These are phyloP conservation scores for Globisporangium emineosum DNA, from an alignment of 352 stramenopile species.

Conservation along the genomic window DNA sequence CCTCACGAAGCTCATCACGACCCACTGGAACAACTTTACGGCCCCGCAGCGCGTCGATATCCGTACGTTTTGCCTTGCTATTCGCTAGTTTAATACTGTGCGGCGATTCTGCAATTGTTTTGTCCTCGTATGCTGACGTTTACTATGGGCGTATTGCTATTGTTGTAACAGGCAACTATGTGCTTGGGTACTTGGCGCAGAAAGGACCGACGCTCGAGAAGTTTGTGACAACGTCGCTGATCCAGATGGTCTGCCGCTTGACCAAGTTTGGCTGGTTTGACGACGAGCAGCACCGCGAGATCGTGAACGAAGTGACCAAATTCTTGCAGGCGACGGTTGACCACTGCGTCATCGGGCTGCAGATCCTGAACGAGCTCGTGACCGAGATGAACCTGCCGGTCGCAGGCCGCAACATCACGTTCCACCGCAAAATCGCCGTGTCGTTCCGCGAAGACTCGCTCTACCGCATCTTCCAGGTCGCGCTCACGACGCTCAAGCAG, in stretches of 20 bases:
- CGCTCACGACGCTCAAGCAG: conserved; percentile 95
- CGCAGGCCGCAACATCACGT: conserved; percentile 92
- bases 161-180: conserved; percentile 89
- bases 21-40: conserved; percentile 94
- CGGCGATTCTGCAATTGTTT: conserved; percentile 3
- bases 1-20: conserved; percentile 97
- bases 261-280: conserved; percentile 99
- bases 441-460: conserved; percentile 97
- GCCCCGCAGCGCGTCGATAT: conserved; percentile 89
- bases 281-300: conserved; percentile 94
- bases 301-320: conserved; percentile 97
- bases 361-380: conserved; percentile 97
- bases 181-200: conserved; percentile 95
- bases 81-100: conserved; percentile 3
- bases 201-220: conserved; percentile 93
- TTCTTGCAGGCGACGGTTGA: conserved; percentile 96
- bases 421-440: conserved; percentile 97
- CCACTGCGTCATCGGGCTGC: conserved; percentile 97
- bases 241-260: conserved; percentile 97
- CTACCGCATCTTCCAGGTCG: conserved; percentile 95
- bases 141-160: too few species aligned
- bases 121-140: not conserved
- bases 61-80: conserved; percentile 44
- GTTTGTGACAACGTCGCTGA: conserved; percentile 94
- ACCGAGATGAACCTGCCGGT: conserved; percentile 97